Evolutionary conservation across 2,329 filamentous ascomycete genomes (phyloP), one percentile per base, ranked within the genome.

Genomic region (Penicillium sp.): DNA sequence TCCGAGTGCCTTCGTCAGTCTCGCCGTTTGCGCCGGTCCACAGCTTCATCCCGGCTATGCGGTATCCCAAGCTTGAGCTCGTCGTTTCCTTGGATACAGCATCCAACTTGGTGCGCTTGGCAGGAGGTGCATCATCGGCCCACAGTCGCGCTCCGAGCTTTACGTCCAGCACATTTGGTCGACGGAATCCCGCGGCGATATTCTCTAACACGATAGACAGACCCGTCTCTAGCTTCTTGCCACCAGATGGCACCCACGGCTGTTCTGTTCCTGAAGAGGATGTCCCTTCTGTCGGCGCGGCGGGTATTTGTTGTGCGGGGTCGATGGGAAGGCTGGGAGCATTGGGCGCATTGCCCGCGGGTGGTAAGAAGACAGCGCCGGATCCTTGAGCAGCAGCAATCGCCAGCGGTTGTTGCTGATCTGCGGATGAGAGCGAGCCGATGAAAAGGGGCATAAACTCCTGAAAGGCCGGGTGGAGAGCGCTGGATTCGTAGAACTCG

Each of bases 161-260:
- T 55, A 95, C 80, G 64, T 98, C 93, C 47, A 98, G 74, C 6
- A 98, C 89, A 59, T 95, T 97, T 6, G 93, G 89, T 48, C 81
- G 79, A 60, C 79, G 80, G 74, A 90, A 97, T 0, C 88, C 89
- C 54, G 80, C 78, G 0, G 89, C 84, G 6, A 87, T 80, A 65
- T 96, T 96, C 63, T 90, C 86, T 23, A 97, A 74, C 10, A 95
- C 89, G 14, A 96, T 84, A 2, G 87, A 87, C 44, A 82, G 76
- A 45, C 89, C 83, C 0, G 89, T 95, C 20, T 81, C 77, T 50
- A 97, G 68, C 54, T 80, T 90, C 51, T 75, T 76, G 36, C 81
- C 81, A 18, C 75, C 74, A 1, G 79, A 73, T 0, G 74, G 73
- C 18, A 69, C 66, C 73, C 73, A 76, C 3, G 60, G 45, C 31